phyloP scores from a whole-genome alignment of 2,329 filamentous ascomycete species.

The Phialophora verrucosa region DNA sequence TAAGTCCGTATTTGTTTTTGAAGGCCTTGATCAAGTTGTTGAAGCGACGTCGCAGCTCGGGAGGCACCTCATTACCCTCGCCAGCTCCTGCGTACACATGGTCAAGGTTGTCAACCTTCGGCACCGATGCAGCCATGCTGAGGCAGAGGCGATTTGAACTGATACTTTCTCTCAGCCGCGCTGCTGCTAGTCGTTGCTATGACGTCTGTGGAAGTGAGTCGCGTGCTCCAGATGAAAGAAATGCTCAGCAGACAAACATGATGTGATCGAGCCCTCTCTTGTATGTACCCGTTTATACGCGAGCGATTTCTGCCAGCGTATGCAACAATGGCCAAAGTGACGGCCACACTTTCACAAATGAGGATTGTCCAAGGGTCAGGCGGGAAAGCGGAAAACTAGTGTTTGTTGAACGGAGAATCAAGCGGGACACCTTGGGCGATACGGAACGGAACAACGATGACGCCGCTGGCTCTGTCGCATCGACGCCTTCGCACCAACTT shows the following conservation, averaged over 20 bases:
- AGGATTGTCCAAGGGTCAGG: not conserved
- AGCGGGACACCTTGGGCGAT: not conserved
- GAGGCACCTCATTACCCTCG: slow-evolving; percentile 75
- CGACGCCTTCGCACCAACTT: not conserved
- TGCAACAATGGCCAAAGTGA: not conserved
- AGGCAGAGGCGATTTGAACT: not conserved
- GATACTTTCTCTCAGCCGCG: not conserved
- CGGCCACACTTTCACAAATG: no score
- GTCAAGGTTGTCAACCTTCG: slow-evolving; percentile 36
- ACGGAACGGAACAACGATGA: not conserved
- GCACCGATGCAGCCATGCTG: slow-evolving; percentile 33
- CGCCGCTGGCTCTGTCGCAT: no score
- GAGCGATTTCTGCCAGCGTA: not conserved
- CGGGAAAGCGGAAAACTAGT: not conserved
- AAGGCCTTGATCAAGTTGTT: slow-evolving; percentile 74
- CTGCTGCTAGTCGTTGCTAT: not conserved
- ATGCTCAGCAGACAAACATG: not conserved
- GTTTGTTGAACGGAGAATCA: not conserved
- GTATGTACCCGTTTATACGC: not conserved
- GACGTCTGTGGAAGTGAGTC: not conserved
- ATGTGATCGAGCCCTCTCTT: not conserved
- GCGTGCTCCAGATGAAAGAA: not conserved
- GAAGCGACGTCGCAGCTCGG: slow-evolving; percentile 75
- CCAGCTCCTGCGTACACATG: slow-evolving; percentile 37
- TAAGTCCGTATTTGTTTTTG: slow-evolving; percentile 69